Evolutionary conservation across 257 asterid species (phyloP), one percentile per base, ranked within the genome.

Genomic region (Asclepias syriaca): DNA sequence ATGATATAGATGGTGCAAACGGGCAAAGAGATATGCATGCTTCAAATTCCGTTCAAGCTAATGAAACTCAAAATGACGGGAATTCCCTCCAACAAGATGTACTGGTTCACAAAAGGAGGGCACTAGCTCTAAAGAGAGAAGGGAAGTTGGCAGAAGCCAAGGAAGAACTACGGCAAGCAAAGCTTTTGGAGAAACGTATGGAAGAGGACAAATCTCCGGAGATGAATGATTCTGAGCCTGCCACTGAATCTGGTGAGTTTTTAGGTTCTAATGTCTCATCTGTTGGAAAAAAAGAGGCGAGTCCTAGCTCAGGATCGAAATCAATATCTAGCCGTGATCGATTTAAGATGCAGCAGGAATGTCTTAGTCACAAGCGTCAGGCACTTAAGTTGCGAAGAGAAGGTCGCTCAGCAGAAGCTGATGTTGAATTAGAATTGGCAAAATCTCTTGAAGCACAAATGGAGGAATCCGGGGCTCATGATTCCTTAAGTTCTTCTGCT

Each of bases 111-210:
- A 95, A 95, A 86, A 85, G 87, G 81, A 90, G 80, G 79, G 99
- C 99, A 24, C 57, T 95, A 49, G 78, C 91, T 51, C 77, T 90
- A n/a, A 95, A 95, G 85, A 87, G 98, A 78, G 96, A 90, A 12
- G 98, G 99, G 70, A 90, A 92, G 65, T 45, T 92, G 71, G 84
- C 83, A 11, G 97, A 90, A 82, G 99, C 99, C n/a, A 95, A 92
- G 83, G 98, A 92, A 82, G 98, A 92, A 80, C 90, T 95, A 72
- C 77, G 92, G 37, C 85, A 85, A 78, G 97, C 99, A 69, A 95
- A 90, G 84, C 86, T 86, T 73, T 72, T 95, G 74, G 99, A 88
- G 78, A 95, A 92, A 82, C 81, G 51, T 8, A 14, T 55, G 34
- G 87, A 82, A 73, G 89, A 87, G 75, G 84, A 72, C 34, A 69